phyloP scores from a whole-genome alignment of 192 early-diverging fungal species.

The Chytriomyces sp. region DNA sequence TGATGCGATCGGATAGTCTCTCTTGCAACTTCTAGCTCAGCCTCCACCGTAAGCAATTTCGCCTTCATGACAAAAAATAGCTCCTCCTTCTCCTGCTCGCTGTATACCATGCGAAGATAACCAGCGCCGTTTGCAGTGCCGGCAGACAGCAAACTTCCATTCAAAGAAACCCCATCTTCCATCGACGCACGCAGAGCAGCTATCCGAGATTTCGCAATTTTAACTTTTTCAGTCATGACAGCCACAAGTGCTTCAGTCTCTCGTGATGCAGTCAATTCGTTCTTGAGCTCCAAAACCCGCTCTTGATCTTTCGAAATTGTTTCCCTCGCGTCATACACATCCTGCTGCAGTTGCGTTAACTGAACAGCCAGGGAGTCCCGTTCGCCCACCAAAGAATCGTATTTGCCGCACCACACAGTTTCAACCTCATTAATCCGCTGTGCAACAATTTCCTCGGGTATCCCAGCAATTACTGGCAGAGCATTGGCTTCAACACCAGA shows the following conservation, averaged over 20 bases:
- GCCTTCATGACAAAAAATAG: slow-evolving; percentile 19
- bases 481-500: no score
- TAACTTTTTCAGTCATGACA: slow-evolving; percentile 19
- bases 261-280: slow-evolving; percentile 31
- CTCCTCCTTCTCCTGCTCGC: background rate
- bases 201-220: slow-evolving; percentile 24
- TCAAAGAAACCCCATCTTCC: slow-evolving; percentile 35
- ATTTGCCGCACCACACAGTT: slow-evolving; percentile 3
- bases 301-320: slow-evolving; percentile 34
- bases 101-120: background rate
- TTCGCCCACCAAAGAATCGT: background rate
- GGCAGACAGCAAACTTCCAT: no score
- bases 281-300: slow-evolving; percentile 19
- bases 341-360: slow-evolving; percentile 8
- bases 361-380: background rate
- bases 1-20: background rate
- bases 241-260: slow-evolving; percentile 27
- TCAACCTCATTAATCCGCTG: background rate
- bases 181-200: slow-evolving; percentile 32
- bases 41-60: background rate
- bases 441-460: slow-evolving; percentile 7
- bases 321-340: slow-evolving; percentile 29
- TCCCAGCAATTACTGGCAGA: background rate
- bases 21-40: slow-evolving; percentile 5
- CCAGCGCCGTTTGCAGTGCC: no score